Evolutionary conservation across 2,329 filamentous ascomycete genomes (phyloP).

Genomic region (Phialemonium atrogriseum): DNA sequence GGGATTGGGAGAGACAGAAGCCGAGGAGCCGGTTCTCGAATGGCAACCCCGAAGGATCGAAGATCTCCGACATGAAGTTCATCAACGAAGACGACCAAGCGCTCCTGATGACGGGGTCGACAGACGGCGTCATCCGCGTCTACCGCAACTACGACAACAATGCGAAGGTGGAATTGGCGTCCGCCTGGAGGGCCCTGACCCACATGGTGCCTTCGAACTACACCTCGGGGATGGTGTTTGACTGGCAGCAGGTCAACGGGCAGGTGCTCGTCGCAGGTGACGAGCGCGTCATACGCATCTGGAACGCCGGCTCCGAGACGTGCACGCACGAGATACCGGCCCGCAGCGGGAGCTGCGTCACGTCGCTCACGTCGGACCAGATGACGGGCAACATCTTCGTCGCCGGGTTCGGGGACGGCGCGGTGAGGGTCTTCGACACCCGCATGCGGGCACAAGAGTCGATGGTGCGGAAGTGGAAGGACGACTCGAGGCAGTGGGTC

Average conservation of each 20-base stretch:
- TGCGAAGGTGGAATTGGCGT: conserved; percentile 72
- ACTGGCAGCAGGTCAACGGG: conserved; percentile 98
- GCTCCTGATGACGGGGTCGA: conserved; percentile 88
- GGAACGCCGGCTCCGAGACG: conserved; percentile 90
- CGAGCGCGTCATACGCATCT: conserved; percentile 89
- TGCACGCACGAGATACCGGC: conserved; percentile 92
- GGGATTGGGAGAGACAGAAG: conserved; percentile 80
- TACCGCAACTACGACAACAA: conserved; percentile 85
- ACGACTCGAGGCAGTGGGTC: conserved; percentile 85
- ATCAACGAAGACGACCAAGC: conserved; percentile 98
- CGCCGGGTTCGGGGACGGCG: conserved; percentile 92
- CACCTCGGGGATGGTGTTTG: conserved; percentile 92
- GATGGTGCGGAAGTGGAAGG: conserved; percentile 96
- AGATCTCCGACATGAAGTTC: conserved; percentile 90
- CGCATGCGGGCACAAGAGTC: conserved; percentile 74
- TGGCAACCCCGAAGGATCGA: conserved; percentile 83
- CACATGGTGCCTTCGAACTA: conserved; percentile 91
- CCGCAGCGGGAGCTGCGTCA: conserved; percentile 90
- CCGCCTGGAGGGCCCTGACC: conserved; percentile 83
- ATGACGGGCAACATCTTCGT: conserved; percentile 96
- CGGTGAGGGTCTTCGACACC: conserved; percentile 89
- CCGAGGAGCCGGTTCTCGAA: conserved; percentile 84
- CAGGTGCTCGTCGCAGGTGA: conserved; percentile 93
- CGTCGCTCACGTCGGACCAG: conserved; percentile 91
- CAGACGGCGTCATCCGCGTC: conserved; percentile 87